These are phyloP conservation scores for Cyclocybe aegerita DNA, from an alignment of 768 basidiomycete genomes.

Conservation along the genomic window DNA sequence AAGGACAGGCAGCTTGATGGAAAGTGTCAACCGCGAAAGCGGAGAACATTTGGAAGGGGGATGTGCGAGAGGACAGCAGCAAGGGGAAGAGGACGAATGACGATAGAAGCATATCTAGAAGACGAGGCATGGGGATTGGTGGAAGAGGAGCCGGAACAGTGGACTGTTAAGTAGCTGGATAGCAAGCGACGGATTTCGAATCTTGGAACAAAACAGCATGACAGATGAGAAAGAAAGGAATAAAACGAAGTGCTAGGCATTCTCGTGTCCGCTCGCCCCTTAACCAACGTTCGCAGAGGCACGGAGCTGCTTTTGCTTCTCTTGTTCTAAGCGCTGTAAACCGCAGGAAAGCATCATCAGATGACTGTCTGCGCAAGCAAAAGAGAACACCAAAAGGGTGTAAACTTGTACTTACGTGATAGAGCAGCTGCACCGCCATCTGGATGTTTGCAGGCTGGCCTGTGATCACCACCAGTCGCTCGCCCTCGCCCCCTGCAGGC, in stretches of 20 bases:
- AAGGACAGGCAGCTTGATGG: not conserved
- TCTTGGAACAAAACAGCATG: too few species aligned
- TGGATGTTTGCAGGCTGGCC: constrained; percentile 95
- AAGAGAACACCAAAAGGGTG: not conserved
- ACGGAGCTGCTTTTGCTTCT: constrained; percentile 81
- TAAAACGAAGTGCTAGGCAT: not conserved
- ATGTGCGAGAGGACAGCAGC: not conserved
- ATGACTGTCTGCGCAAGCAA: not conserved
- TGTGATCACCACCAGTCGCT: constrained; percentile 93
- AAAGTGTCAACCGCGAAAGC: not conserved
- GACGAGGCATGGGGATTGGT: too few species aligned
- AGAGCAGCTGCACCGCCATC: constrained; percentile 91
- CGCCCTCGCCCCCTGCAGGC: constrained; percentile 78
- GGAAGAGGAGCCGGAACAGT: too few species aligned
- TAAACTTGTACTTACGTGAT: constrained; percentile 55
- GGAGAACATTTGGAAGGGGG: not conserved
- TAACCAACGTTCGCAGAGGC: constrained; percentile 24
- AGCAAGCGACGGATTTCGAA: too few species aligned
- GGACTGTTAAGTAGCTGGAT: too few species aligned
- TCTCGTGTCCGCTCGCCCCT: constrained; percentile 15
- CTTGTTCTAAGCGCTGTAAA: constrained; percentile 76
- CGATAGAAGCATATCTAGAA: not conserved
- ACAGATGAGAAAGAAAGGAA: not conserved
- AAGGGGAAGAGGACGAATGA: constrained; percentile 1
- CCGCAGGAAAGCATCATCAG: not conserved